A percentile compares a stretch with the other conserved stretches of the same genome.
Conservation (phyloP, 2,329 filamentous ascomycete species). For the Fragosphaeria purpurea region DNA sequence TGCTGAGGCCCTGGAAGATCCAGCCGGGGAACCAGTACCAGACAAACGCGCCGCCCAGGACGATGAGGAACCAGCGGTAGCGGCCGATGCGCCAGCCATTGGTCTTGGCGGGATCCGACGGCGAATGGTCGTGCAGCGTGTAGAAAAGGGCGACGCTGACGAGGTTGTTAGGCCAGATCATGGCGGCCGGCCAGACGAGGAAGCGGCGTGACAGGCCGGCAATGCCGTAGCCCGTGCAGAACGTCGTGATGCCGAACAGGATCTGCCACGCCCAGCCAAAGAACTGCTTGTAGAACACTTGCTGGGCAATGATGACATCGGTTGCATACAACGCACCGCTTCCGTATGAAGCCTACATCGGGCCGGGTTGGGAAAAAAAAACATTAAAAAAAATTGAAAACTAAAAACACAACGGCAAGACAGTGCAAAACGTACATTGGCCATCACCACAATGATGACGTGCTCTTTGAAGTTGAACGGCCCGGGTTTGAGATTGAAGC, state of each 20-base stretch:
- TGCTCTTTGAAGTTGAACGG: slow-evolving; percentile 55
- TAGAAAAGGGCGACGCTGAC: slow-evolving; percentile 55
- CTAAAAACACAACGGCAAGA: neutral
- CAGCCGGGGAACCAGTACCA: slow-evolving; percentile 50
- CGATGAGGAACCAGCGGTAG: slow-evolving; percentile 52
- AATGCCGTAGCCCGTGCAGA: slow-evolving; percentile 54
- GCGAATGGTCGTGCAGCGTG: slow-evolving; percentile 51
- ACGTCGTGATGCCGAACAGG: slow-evolving; percentile 48
- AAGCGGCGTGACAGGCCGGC: slow-evolving; percentile 50
- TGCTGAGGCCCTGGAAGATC: slow-evolving; percentile 39
- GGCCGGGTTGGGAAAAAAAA: slow-evolving; percentile 1
- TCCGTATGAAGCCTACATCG: slow-evolving; percentile 43
- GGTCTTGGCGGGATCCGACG: slow-evolving; percentile 38
- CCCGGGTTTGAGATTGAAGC: slow-evolving; percentile 46
- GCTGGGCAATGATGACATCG: slow-evolving; percentile 40
- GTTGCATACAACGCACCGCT: slow-evolving; percentile 49
- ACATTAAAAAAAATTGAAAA: neutral
- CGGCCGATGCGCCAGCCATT: slow-evolving; percentile 56
- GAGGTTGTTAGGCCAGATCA: slow-evolving; percentile 54
- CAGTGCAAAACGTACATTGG: slow-evolving; percentile 39
- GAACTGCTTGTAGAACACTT: slow-evolving; percentile 40
- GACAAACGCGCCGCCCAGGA: slow-evolving; percentile 40
- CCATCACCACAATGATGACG: slow-evolving; percentile 53
- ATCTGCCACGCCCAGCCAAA: slow-evolving; percentile 51
- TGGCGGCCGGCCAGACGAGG: slow-evolving; percentile 50